Conservation (phyloP, 257 asterid species). For the Ehretia macrophylla region DNA sequence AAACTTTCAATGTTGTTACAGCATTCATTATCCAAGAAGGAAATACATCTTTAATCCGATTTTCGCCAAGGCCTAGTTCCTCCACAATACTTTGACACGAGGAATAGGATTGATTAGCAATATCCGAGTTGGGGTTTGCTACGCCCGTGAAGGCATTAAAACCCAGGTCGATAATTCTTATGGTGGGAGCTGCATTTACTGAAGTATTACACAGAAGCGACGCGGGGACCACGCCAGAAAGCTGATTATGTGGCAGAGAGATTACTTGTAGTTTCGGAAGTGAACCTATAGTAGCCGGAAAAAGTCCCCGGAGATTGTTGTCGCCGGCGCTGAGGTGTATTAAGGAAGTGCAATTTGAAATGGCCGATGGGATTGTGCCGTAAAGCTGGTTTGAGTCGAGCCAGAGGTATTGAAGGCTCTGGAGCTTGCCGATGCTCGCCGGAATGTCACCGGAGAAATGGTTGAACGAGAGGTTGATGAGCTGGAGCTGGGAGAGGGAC, state of each 20-base stretch:
- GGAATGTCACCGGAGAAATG: constrained; percentile 62
- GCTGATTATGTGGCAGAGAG: constrained; percentile 56
- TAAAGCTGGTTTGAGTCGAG: constrained; percentile 53
- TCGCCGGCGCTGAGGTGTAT: constrained; percentile 62
- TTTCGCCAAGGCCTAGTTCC: constrained; percentile 67
- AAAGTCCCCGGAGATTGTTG: constrained; percentile 56
- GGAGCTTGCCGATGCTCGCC: constrained; percentile 45
- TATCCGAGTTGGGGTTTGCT: constrained; percentile 7
- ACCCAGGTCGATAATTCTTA: constrained; percentile 57
- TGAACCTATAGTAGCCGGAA: constrained; percentile 62
- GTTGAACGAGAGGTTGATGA: constrained; percentile 57
- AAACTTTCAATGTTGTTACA: constrained; percentile 34
- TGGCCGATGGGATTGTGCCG: constrained; percentile 77
- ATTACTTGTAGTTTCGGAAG: constrained; percentile 43
- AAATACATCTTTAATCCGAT: constrained; percentile 58
- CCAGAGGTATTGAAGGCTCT: constrained; percentile 48
- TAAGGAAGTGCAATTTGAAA: constrained; percentile 66
- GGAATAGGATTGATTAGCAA: not conserved
- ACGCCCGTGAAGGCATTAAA: constrained; percentile 74
- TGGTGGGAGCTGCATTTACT: not conserved
- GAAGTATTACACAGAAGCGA: constrained; percentile 54
- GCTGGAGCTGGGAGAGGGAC: constrained; percentile 43
- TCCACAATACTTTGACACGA: constrained; percentile 23
- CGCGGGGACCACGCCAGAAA: constrained; percentile 59
- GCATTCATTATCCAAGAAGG: constrained; percentile 46